Base-by-base conservation (phyloP, 768 basidiomycete species). In the Mycena galopus region DNA sequence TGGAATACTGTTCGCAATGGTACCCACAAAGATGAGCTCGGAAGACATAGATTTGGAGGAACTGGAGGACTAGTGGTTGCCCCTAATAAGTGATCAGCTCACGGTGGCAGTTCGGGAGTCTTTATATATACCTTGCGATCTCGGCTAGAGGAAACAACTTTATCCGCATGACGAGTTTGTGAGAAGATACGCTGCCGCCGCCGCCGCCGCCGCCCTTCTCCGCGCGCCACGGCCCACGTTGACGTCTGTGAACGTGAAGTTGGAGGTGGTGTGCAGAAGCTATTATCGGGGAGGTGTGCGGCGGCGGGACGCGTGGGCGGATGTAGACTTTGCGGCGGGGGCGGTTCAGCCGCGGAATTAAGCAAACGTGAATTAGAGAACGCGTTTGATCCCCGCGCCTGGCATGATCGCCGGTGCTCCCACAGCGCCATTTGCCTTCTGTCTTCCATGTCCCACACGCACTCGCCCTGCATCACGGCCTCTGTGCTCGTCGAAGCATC, bases 391-490 rank as follows among this genome's bases (percentile, higher is more conserved):
- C 64, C 64, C 64, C 64, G 51, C 53, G 64, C 64, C 32, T 55
- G 64, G 53, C 64, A 65, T 65, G 64, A 56, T 65, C 64, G 64
- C 64, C 64, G 64, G 64, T 65, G 64, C 53, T 65, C 64, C 64
- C 64, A 65, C 51, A 56, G 64, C 56, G 64, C 64, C 64, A 65
- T 53, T 65, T 65, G 64, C 64, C 64, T 65, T 65, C 64, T 65
- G 64, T 65, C 64, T 65, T 65, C 64, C 64, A 65, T 65, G 64
- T 65, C 63, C 53, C 64, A 65, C 64, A 65, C 64, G 64, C 64
- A 65, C 64, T 65, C 64, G 53, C 64, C 64, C 53, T 65, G 64
- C 64, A 65, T 65, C 64, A 65, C 64, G 51, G 64, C 64, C 64
- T 65, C 64, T 65, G 64, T 65, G 64, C 64, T 65, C 64, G 53